These are phyloP conservation scores for Astragalus membranaceus DNA, from an alignment of 306 rosid species.

Conservation along the genomic window DNA sequence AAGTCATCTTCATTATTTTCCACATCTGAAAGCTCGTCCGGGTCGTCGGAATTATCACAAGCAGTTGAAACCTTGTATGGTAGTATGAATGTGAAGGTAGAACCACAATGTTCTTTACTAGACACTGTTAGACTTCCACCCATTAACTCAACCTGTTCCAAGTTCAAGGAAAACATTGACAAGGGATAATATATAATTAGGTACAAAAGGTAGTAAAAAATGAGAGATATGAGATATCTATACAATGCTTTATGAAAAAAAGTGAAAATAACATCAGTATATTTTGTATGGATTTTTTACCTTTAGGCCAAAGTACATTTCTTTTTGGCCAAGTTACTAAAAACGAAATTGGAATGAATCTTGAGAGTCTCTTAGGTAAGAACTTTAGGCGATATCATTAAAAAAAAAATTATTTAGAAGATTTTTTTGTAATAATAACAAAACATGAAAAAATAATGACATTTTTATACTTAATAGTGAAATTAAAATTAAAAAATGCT, in stretches of 20 bases:
- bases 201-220: neutral
- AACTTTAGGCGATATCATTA: too few relatives aligned
- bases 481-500: neutral
- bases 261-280: too few relatives aligned
- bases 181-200: neutral
- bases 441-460: neutral
- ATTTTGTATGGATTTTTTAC: too few relatives aligned
- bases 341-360: too few relatives aligned
- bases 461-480: neutral
- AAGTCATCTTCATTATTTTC: conserved; percentile 46
- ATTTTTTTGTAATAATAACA: too few relatives aligned
- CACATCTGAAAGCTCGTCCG: conserved; percentile 65
- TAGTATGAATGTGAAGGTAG: conserved; percentile 81
- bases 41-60: conserved; percentile 55
- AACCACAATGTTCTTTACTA: conserved; percentile 74
- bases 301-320: neutral
- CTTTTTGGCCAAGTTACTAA: neutral
- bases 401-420: too few relatives aligned
- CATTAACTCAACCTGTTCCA: conserved; percentile 85
- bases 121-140: conserved; percentile 84
- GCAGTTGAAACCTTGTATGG: conserved; percentile 74
- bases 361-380: neutral
- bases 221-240: neutral
- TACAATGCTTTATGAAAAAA: neutral
- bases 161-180: conserved; percentile 4